Conservation (phyloP, 495 filamentous ascomycete genomes). For the Podospora anserina region DNA sequence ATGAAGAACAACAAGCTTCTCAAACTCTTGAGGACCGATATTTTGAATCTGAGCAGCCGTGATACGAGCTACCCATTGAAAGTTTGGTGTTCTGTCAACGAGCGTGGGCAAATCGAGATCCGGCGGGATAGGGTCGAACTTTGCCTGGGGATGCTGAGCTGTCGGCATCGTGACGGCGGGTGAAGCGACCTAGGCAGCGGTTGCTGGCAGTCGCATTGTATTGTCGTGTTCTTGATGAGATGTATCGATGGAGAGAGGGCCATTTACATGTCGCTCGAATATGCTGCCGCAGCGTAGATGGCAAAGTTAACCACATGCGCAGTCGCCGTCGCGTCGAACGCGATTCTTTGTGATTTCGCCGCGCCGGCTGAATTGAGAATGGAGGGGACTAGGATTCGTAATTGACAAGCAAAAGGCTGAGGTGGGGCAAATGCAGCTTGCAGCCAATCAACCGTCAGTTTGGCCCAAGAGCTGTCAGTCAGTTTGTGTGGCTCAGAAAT, state of each 20-base stretch:
- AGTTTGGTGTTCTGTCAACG: conserved; percentile 74
- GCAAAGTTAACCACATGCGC: neutral
- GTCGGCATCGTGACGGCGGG: conserved; percentile 58
- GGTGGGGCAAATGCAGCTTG: neutral
- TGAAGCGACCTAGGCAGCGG: conserved; percentile 1
- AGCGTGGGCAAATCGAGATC: conserved; percentile 70
- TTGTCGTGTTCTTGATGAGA: neutral
- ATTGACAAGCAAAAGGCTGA: neutral
- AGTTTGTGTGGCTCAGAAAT: conserved; percentile 15
- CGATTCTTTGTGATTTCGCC: neutral
- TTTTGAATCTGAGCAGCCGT: conserved; percentile 68
- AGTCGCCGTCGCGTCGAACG: conserved; percentile 1
- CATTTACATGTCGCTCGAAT: neutral
- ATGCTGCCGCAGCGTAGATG: neutral
- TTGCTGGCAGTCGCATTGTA: neutral
- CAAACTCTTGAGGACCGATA: conserved; percentile 69
- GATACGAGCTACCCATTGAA: conserved; percentile 75
- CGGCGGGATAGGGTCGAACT: conserved; percentile 81
- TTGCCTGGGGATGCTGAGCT: conserved; percentile 60
- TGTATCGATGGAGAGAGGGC: neutral
- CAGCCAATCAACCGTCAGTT: neutral
- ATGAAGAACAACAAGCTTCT: conserved; percentile 72
- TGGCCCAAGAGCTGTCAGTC: neutral
- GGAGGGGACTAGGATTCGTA: neutral
- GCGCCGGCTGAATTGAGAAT: too few relatives aligned